Evolutionary conservation across 225 moss, liverwort and hornwort species (phyloP).

Genomic region (Polytrichum commune): DNA sequence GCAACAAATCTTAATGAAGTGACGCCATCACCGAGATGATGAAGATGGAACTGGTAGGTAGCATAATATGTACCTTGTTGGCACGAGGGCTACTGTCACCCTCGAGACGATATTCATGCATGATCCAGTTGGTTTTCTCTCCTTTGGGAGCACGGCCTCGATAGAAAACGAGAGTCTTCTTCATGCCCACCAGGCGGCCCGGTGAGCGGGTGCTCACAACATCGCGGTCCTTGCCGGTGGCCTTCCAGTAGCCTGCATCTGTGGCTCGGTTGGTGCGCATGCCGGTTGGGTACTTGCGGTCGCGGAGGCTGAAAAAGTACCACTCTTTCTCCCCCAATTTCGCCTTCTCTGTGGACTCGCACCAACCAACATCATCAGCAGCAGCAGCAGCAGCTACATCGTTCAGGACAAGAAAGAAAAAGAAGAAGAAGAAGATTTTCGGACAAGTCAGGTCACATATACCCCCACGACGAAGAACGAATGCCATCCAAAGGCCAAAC

Average conservation of each 20-base stretch:
- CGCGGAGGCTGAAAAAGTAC: constrained; percentile 66
- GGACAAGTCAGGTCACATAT: too few species aligned
- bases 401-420: too few species aligned
- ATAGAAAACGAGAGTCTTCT: constrained; percentile 63
- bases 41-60: too few species aligned
- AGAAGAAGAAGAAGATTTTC: too few species aligned
- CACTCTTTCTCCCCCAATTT: constrained; percentile 67
- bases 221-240: constrained; percentile 62
- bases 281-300: constrained; percentile 63
- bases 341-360: constrained; percentile 38
- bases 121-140: constrained; percentile 68
- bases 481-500: too few species aligned
- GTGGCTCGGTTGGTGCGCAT: constrained; percentile 66
- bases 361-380: too few species aligned
- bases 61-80: constrained; percentile 31
- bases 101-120: constrained; percentile 60
- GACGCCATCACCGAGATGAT: too few species aligned
- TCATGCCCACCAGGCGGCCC: constrained; percentile 53
- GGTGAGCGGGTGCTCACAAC: constrained; percentile 40
- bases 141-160: constrained; percentile 61
- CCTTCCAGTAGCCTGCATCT: constrained; percentile 62
- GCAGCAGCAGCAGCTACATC: too few species aligned
- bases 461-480: too few species aligned
- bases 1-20: too few species aligned
- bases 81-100: constrained; percentile 39